Conservation (phyloP, 768 basidiomycete species). For the Psilocybe cubensis region DNA sequence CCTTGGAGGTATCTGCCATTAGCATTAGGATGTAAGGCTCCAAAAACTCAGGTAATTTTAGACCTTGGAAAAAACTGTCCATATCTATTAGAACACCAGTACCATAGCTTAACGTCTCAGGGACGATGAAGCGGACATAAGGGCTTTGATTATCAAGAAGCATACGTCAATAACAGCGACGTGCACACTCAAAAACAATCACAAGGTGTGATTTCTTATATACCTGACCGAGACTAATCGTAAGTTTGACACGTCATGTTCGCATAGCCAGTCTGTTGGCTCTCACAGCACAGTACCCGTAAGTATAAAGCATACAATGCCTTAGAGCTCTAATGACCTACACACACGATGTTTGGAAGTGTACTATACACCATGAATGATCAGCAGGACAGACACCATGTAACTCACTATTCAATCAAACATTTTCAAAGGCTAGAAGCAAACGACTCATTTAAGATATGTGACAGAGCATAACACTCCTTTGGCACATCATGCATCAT, state of each 20-base stretch:
- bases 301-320: too few species aligned
- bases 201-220: constrained; percentile 1
- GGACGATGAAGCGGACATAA: constrained; percentile 11
- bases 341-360: too few species aligned
- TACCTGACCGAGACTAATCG: not conserved
- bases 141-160: constrained; percentile 12
- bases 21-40: not conserved
- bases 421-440: not conserved
- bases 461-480: too few species aligned
- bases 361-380: too few species aligned
- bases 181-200: constrained; percentile 1
- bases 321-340: too few species aligned
- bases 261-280: not conserved
- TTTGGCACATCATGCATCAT: too few species aligned
- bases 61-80: constrained; percentile 9
- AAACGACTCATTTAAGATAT: not conserved
- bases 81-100: not conserved
- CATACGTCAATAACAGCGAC: constrained; percentile 9
- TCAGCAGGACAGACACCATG: too few species aligned
- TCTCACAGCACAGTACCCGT: not conserved
- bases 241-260: not conserved
- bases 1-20: constrained; percentile 7
- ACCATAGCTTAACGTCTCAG: not conserved
- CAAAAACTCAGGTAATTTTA: not conserved
- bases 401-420: too few species aligned